Percentiles rank a stretch among this genome's conserved stretches.
phyloP scores from a whole-genome alignment of 441 rosid species.

The Erysimum pusillum region DNA sequence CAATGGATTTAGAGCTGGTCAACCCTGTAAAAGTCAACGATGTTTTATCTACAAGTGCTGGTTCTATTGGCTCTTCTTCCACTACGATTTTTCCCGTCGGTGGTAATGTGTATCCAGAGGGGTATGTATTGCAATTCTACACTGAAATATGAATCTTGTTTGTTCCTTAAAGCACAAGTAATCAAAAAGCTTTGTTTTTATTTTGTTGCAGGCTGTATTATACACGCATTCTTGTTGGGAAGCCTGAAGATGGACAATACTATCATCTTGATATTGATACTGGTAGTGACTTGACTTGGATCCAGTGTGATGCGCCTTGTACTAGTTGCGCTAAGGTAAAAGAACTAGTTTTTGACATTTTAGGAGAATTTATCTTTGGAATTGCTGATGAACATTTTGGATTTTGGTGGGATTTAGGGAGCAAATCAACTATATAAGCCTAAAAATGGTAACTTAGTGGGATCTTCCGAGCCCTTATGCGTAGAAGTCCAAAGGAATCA shows the following conservation, averaged over 20 bases:
- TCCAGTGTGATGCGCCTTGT: slow-evolving; percentile 98
- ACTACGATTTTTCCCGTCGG: slow-evolving; percentile 65
- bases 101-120: slow-evolving; percentile 88
- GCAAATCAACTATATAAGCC: slow-evolving; percentile 88
- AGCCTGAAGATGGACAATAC: slow-evolving; percentile 65
- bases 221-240: slow-evolving; percentile 76
- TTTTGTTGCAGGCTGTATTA: slow-evolving; percentile 67
- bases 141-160: background rate
- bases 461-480: slow-evolving; percentile 64
- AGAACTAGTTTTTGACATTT: slow-evolving; percentile 8
- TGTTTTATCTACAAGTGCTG: slow-evolving; percentile 50
- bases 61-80: slow-evolving; percentile 61
- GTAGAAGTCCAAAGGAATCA: slow-evolving; percentile 71
- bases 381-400: slow-evolving; percentile 14
- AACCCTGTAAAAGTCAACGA: slow-evolving; percentile 47
- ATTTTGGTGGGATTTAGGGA: slow-evolving; percentile 66
- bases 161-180: slow-evolving; percentile 41
- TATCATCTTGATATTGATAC: slow-evolving; percentile 82
- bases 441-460: slow-evolving; percentile 58
- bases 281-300: slow-evolving; percentile 96
- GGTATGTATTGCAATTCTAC: slow-evolving; percentile 54
- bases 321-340: slow-evolving; percentile 87
- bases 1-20: slow-evolving; percentile 45
- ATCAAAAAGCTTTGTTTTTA: background rate
- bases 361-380: background rate